These are phyloP conservation scores for Galerina sulciceps DNA, from an alignment of 768 basidiomycete species.

Conservation along the genomic window DNA sequence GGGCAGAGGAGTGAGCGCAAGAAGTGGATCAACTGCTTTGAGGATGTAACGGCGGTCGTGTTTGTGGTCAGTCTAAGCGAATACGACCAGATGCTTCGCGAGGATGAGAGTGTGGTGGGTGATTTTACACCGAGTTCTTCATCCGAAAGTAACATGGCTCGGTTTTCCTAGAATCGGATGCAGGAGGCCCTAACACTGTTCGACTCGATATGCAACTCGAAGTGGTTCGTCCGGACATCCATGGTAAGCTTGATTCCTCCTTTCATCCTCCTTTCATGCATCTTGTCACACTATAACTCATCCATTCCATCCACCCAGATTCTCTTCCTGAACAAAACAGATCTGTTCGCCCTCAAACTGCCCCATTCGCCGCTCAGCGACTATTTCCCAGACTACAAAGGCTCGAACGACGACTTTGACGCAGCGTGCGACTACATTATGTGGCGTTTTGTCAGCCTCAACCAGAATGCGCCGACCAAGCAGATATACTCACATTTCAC, in stretches of 20 bases:
- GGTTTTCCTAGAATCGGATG: slow-evolving; percentile 80
- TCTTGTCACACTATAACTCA: background rate
- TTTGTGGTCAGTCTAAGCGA: slow-evolving; percentile 93
- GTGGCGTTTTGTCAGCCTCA: slow-evolving; percentile 85
- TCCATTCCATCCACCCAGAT: slow-evolving; percentile 54
- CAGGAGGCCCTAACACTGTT: slow-evolving; percentile 95
- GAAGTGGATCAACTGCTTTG: slow-evolving; percentile 96
- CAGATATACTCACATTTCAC: slow-evolving; percentile 93
- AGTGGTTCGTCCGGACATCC: slow-evolving; percentile 95
- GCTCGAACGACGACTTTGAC: slow-evolving; percentile 89
- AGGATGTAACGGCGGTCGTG: slow-evolving; percentile 91
- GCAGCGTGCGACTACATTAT: slow-evolving; percentile 79
- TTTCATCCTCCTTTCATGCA: background rate
- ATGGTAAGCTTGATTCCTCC: slow-evolving; percentile 61
- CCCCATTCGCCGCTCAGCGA: slow-evolving; percentile 79
- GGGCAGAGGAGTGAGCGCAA: slow-evolving; percentile 89
- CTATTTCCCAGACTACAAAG: slow-evolving; percentile 92
- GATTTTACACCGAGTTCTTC: background rate
- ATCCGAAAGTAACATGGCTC: background rate
- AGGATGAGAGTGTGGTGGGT: slow-evolving; percentile 91
- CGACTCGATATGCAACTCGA: slow-evolving; percentile 96
- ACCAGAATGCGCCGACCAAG: slow-evolving; percentile 87
- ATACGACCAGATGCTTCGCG: slow-evolving; percentile 97
- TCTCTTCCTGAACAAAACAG: slow-evolving; percentile 95
- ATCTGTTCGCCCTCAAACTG: slow-evolving; percentile 93